phyloP scores from a whole-genome alignment of 2,329 filamentous ascomycete genomes.

The Dothideomycetes sp. region DNA sequence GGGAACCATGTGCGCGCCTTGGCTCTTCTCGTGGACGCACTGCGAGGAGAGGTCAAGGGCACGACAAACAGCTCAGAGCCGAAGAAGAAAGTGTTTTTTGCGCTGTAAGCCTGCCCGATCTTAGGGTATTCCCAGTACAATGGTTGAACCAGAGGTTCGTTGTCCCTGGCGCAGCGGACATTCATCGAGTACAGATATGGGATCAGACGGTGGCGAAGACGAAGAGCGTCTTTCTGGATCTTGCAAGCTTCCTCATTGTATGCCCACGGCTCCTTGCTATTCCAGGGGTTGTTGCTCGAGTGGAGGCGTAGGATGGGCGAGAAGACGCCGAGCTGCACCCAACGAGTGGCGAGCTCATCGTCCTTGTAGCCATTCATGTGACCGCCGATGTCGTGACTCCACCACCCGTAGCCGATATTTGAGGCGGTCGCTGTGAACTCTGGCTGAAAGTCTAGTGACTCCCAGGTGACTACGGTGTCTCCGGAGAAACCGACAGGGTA shows the following conservation, averaged over 20 bases:
- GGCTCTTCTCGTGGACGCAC: conserved; percentile 35
- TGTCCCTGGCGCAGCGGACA: conserved; percentile 20
- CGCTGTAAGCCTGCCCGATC: conserved; percentile 41
- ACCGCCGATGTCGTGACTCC: conserved; percentile 59
- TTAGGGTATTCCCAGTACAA: conserved; percentile 52
- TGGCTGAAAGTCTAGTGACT: conserved; percentile 50
- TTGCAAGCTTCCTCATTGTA: background rate
- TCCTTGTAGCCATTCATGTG: conserved; percentile 46
- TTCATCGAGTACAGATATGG: conserved; percentile 53
- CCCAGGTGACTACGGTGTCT: conserved; percentile 50
- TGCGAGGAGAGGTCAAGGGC: conserved; percentile 43
- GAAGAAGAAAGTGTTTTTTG: conserved; percentile 50
- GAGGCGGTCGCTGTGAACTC: conserved; percentile 56
- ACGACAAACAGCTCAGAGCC: conserved; percentile 45
- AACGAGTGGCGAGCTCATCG: conserved; percentile 48
- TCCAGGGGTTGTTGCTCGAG: conserved; percentile 47
- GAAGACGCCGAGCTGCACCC: conserved; percentile 52
- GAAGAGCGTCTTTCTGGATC: conserved; percentile 37
- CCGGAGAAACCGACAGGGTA: conserved; percentile 57
- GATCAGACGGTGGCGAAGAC: conserved; percentile 46
- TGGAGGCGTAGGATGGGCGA: conserved; percentile 52
- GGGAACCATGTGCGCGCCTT: conserved; percentile 47
- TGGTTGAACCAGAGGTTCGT: conserved; percentile 46
- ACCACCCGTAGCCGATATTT: conserved; percentile 59
- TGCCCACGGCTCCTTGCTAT: conserved; percentile 52